Evolutionary conservation across 352 stramenopile genomes (phyloP), one percentile per base, ranked within the genome.

Genomic region (Phytopythium kandeliae): DNA sequence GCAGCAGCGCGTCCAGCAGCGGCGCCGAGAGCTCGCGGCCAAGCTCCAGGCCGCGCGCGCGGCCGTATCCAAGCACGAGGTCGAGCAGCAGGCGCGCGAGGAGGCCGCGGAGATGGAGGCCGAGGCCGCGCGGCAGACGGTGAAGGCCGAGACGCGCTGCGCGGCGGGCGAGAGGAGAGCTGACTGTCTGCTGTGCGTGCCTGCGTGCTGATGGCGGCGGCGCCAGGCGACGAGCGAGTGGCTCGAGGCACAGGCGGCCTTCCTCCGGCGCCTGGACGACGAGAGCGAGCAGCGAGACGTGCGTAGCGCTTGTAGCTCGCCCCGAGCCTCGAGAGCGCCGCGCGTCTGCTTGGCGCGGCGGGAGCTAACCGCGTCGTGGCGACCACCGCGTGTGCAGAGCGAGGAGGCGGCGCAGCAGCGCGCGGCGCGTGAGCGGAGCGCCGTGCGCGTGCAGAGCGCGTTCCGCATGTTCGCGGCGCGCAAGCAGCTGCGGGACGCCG

Each of bases 391-490:
- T 37, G 34, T n/a, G 1, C 46, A 87, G 78, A 54, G 78, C 17
- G 38, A 68, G 54, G 69, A 73, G 59, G 78, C 73, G 22, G 38
- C 64, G 0, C 58, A 73, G 3, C 65, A 77, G 28, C 60, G 53
- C n/a, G 22, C 35, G 48, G 28, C 45, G 42, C 67, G 69, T 4
- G 58, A 84, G 42, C 70, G 71, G 38, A 79, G 67, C 33, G 65
- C 66, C 2, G 21, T 86, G 11, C 24, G 50, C 3, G 64, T 92
- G 35, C 76, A 89, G 51, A 74, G 74, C 33, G 76, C 61, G 3
- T 85, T 75, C 30, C 77, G 77, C 5, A 70, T 78, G 64, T 87
- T 77, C 44, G 52, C 67, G 4, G 78, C 78, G 4, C 61, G 72
- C 10, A 73, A 75, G 51, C 48, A 69, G 3, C 63, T 92, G 13